Percentiles rank a stretch among this genome's conserved stretches.
These are phyloP conservation scores for Fusarium lyarnte DNA, from an alignment of 2,329 filamentous ascomycete species.

Conservation along the genomic window DNA sequence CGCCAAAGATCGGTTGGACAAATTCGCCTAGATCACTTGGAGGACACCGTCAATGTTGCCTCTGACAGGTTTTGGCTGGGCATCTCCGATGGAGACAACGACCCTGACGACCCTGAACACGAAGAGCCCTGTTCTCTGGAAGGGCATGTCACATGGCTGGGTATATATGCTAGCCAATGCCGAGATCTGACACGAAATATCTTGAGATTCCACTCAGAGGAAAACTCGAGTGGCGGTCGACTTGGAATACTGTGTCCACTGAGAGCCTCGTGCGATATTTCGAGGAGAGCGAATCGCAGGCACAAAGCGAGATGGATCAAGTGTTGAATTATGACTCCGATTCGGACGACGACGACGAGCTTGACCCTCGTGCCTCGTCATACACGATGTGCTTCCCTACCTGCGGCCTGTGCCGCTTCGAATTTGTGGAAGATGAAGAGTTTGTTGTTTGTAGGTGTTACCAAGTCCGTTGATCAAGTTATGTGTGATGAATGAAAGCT, in stretches of 20 bases:
- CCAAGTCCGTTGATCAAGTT: neutral
- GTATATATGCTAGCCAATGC: neutral
- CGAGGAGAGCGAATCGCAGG: rapidly evolving
- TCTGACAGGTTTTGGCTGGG: neutral
- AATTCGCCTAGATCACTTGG: neutral
- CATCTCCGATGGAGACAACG: neutral
- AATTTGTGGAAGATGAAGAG: neutral
- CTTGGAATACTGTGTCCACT: rapidly evolving
- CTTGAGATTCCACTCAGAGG: neutral
- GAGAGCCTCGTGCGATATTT: neutral
- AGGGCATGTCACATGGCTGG: neutral
- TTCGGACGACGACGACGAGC: neutral
- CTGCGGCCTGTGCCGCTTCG: neutral
- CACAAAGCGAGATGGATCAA: neutral
- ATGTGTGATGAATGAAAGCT: no score
- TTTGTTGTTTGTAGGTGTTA: neutral
- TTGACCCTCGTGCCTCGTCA: neutral
- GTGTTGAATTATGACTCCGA: neutral
- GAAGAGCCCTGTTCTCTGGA: neutral
- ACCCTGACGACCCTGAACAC: no score
- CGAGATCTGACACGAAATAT: neutral
- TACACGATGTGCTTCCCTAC: neutral
- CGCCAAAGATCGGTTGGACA: neutral
- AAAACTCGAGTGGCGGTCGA: neutral
- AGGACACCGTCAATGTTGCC: neutral